Evolutionary conservation across 306 rosid genomes (phyloP), one percentile per base, ranked within the genome.

Genomic region (Datisca glomerata): DNA sequence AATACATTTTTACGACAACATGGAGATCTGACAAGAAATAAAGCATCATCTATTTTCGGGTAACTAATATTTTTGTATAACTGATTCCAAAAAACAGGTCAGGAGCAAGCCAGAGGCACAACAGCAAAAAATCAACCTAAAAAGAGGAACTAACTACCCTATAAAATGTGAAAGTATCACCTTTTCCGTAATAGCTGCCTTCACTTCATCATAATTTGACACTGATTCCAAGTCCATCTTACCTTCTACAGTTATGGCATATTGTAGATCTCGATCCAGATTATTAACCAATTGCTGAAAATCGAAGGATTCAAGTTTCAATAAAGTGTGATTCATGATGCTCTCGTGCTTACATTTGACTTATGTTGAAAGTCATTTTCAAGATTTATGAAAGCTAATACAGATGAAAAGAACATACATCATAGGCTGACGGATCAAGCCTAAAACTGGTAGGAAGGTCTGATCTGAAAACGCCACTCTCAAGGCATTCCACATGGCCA

Each of bases 401-500:
- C 8, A 8, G 21, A 41, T 2, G 45, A 49, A 52, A 50, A 57
- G 47, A 52, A 39, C 72, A 72, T 55, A 80, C 97, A 94, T 77
- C 85, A 49, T 70, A 89, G 29, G 77, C 95, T 58, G 93, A 75
- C 45, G 93, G 73, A 56, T 83, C 91, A 3, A 89, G 80, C 52
- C 69, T 59, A 71, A 89, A 89, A 65, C 68, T 83, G 38, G 86
- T 74, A 35, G 94, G 94, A 70, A 89, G 44, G 65, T 89, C 97
- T 39, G 97, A 89, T 70, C 97, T 83, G 55, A 89, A 89, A 23
- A 89, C 97, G 64, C 97, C 97, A 70, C 81, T 83, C 74, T 89
- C 97, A 39, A 89, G 93, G 77, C 97, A 89, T 66, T 89, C 97
- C 49, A 89, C 97, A 49, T 89, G 97, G 61, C 93, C 97, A 50